phyloP scores from a whole-genome alignment of 2,329 filamentous ascomycete genomes.

The Pseudopithomyces chartarum region DNA sequence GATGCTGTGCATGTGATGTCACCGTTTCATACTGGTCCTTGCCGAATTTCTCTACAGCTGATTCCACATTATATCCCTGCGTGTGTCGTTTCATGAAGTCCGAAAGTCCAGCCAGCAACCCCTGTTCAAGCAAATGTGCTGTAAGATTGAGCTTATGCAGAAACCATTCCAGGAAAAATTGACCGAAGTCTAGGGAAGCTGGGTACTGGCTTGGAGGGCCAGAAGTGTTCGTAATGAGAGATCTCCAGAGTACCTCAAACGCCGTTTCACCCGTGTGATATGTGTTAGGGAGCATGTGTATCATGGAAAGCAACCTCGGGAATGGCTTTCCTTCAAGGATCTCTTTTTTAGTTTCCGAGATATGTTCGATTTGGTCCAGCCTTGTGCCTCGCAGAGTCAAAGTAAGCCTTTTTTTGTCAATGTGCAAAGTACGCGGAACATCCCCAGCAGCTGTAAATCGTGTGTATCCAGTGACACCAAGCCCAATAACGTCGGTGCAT shows the following conservation, averaged over 20 bases:
- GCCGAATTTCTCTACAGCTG: neutral
- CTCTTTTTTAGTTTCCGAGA: neutral
- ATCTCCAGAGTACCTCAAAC: constrained; percentile 6
- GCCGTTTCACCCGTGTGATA: neutral
- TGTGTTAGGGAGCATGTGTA: neutral
- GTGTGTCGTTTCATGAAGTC: neutral
- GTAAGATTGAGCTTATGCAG: too few species aligned
- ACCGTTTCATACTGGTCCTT: neutral
- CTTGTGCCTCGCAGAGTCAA: neutral
- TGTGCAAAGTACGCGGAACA: neutral
- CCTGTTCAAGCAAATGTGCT: too few species aligned
- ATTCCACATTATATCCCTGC: too few species aligned
- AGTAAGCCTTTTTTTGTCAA: neutral
- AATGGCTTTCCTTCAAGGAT: neutral
- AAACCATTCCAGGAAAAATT: neutral
- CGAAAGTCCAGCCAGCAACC: neutral
- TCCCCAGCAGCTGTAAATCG: neutral
- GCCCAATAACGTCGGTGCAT: neutral
- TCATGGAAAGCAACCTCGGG: neutral
- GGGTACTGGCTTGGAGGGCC: neutral
- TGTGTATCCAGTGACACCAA: neutral
- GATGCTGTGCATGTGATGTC: neutral
- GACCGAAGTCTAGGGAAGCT: neutral
- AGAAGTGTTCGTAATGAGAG: constrained; percentile 4
- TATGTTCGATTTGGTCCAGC: neutral